Evolutionary conservation across 352 stramenopile species (phyloP).

Genomic region (Phytophthora palmivora): DNA sequence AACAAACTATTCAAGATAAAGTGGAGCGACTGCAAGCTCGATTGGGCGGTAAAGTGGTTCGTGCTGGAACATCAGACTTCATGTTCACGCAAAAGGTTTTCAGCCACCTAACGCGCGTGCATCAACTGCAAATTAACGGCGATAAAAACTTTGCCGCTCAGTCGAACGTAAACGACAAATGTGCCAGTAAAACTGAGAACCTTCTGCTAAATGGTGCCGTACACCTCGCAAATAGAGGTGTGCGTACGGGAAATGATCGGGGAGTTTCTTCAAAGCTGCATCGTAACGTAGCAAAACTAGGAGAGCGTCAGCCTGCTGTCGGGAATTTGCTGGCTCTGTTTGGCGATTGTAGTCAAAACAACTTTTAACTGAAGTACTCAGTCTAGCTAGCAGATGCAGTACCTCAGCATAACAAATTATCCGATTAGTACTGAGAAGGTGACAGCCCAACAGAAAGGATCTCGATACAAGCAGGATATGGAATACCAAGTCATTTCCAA

Average conservation of each 20-base stretch:
- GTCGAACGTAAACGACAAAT: constrained; percentile 31
- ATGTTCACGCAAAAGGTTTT: constrained; percentile 8
- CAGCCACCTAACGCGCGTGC: constrained; percentile 15
- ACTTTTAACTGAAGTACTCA: background rate
- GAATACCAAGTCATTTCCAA: background rate
- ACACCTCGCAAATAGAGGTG: constrained; percentile 5
- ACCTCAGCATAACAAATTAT: constrained; percentile 2
- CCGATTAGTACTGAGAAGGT: too few species aligned
- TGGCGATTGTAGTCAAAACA: constrained; percentile 16
- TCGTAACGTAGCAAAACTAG: constrained; percentile 36
- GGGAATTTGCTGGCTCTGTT: constrained; percentile 41
- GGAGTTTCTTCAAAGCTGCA: constrained; percentile 10
- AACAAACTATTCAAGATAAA: constrained; percentile 41
- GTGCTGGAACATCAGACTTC: constrained; percentile 2
- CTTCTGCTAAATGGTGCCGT: constrained; percentile 23
- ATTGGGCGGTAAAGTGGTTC: constrained; percentile 4
- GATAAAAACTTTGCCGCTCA: background rate
- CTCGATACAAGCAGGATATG: background rate
- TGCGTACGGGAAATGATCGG: constrained; percentile 3
- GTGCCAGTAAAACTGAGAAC: background rate
- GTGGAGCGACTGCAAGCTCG: constrained; percentile 32
- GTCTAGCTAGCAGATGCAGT: constrained; percentile 3
- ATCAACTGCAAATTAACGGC: constrained; percentile 9
- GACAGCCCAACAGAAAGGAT: background rate
- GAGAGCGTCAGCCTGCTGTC: constrained; percentile 40